A percentile compares a stretch with the other conserved stretches of the same genome.
These are phyloP conservation scores for Camptophora hylomeconis DNA, from an alignment of 2,329 filamentous ascomycete species.

Conservation along the genomic window DNA sequence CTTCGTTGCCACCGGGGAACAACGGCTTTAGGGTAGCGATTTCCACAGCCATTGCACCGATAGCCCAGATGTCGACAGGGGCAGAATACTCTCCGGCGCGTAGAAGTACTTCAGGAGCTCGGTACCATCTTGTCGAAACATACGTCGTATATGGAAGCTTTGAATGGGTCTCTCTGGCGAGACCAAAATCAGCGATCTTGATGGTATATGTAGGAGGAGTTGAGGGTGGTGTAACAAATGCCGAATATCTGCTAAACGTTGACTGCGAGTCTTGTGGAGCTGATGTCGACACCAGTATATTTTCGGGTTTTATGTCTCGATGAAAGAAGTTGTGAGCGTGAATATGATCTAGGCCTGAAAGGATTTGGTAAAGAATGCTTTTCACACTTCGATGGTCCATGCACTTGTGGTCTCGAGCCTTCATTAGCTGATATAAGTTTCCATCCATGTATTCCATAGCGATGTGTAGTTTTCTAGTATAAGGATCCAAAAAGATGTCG, in stretches of 20 bases:
- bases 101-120: constrained; percentile 83
- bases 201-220: constrained; percentile 90
- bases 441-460: constrained; percentile 99
- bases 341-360: constrained; percentile 91
- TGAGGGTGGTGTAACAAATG: constrained; percentile 84
- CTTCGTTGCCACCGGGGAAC: constrained; percentile 95
- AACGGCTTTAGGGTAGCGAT: constrained; percentile 91
- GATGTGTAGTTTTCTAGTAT: constrained; percentile 93
- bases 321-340: constrained; percentile 97
- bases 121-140: constrained; percentile 92
- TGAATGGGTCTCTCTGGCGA: constrained; percentile 94
- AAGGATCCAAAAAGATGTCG: constrained; percentile 95
- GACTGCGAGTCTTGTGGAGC: constrained; percentile 67
- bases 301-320: constrained; percentile 97
- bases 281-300: constrained; percentile 91
- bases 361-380: constrained; percentile 94
- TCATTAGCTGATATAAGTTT: constrained; percentile 98
- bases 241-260: constrained; percentile 84
- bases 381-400: constrained; percentile 87
- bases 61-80: constrained; percentile 95
- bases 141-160: constrained; percentile 96
- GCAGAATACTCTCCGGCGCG: constrained; percentile 94
- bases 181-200: constrained; percentile 95
- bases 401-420: constrained; percentile 87
- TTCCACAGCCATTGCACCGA: constrained; percentile 97